Percentiles rank a stretch among this genome's conserved stretches.
Conservation (phyloP, 352 stramenopile species). For the Phytopythium cucurbitacearum region DNA sequence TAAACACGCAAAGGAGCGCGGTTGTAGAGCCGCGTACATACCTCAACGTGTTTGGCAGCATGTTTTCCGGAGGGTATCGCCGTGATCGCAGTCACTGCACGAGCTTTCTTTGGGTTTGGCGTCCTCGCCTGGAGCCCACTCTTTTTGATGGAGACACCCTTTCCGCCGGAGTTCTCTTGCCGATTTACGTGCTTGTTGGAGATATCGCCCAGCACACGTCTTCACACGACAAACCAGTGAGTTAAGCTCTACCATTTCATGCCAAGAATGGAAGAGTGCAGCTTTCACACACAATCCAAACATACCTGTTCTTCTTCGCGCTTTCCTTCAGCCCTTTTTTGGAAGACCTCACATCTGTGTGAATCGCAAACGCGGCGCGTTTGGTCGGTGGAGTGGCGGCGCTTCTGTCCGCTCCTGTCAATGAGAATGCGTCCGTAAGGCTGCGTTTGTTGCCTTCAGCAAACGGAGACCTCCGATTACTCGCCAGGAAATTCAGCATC, state of each 20-base stretch:
- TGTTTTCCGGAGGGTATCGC: too few relatives aligned
- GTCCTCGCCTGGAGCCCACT: conserved; percentile 20
- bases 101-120: conserved; percentile 11
- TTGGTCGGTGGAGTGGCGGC: conserved; percentile 17
- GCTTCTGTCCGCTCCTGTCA: background rate
- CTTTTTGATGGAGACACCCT: conserved; percentile 13
- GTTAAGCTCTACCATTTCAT: background rate
- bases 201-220: conserved; percentile 68
- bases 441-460: conserved; percentile 2
- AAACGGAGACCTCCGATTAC: too few relatives aligned
- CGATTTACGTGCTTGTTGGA: conserved; percentile 64
- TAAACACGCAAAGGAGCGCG: too few relatives aligned
- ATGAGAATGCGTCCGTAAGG: conserved; percentile 3
- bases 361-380: conserved; percentile 26
- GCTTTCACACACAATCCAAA: too few relatives aligned
- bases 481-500: too few relatives aligned
- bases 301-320: conserved; percentile 44
- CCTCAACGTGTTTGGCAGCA: conserved; percentile 1
- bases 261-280: too few relatives aligned
- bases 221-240: conserved; percentile 9
- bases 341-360: conserved; percentile 35
- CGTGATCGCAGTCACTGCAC: too few relatives aligned
- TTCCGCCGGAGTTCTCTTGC: conserved; percentile 14
- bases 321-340: conserved; percentile 32
- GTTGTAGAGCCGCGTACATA: background rate